A percentile compares a stretch with the other conserved stretches of the same genome.
Evolutionary conservation across 2,329 filamentous ascomycete genomes (phyloP).

Genomic region (Zarea fungicola): DNA sequence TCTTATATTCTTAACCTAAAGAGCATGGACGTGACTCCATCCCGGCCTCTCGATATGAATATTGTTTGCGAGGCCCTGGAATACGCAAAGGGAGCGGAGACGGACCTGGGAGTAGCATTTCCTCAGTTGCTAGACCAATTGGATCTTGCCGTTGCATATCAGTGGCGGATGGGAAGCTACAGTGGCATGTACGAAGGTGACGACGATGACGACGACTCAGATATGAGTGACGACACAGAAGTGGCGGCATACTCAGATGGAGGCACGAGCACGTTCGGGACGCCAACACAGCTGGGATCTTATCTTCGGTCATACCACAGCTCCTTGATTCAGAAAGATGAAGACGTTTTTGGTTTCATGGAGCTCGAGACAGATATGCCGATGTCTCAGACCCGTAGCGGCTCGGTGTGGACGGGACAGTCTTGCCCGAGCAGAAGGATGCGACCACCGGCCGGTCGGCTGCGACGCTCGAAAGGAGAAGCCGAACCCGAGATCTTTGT

Average conservation of each 20-base stretch:
- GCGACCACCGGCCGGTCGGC: too few relatives aligned
- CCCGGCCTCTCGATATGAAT: not conserved
- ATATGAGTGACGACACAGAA: not conserved
- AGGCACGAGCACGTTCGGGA: not conserved
- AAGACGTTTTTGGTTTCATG: not conserved
- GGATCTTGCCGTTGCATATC: not conserved
- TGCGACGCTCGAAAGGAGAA: too few relatives aligned
- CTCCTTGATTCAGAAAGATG: not conserved
- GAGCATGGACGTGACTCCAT: not conserved
- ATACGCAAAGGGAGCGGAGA: not conserved
- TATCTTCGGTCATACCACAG: conserved; percentile 5
- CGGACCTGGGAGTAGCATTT: not conserved
- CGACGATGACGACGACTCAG: not conserved
- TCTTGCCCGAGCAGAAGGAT: too few relatives aligned
- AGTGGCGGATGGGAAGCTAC: conserved; percentile 3
- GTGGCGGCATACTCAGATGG: not conserved
- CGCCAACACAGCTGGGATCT: not conserved
- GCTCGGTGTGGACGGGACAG: too few relatives aligned
- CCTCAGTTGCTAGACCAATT: conserved; percentile 1
- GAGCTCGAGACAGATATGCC: too few relatives aligned
- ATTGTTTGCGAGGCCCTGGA: not conserved
- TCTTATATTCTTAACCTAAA: not conserved
- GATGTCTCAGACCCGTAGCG: too few relatives aligned
- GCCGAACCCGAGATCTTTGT: too few relatives aligned
- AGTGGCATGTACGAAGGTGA: conserved; percentile 1